Evolutionary conservation across 2,329 filamentous ascomycete genomes (phyloP), one percentile per base, ranked within the genome.

Genomic region (Aspergillus sclerotialis): DNA sequence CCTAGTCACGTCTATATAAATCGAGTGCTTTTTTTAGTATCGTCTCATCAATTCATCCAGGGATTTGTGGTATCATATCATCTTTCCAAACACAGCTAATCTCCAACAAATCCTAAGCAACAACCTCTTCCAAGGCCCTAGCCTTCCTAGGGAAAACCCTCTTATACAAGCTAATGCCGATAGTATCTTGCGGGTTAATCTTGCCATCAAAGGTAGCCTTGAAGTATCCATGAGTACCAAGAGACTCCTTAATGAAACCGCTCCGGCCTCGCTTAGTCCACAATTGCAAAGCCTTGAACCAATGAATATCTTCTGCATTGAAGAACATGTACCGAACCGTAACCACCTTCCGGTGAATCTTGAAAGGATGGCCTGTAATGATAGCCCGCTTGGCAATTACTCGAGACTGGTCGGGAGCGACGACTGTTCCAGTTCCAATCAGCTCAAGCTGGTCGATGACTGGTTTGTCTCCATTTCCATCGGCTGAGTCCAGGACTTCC

Each of bases 321-420:
- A 98, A 98, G 75, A 98, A 98, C 93, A 98, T 98, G 75, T 98
- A 98, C 18, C 92, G 82, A 30, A 98, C 82, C 1, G 93, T 98
- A 39, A 98, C 92, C 15, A 98, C 73, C 64, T 84, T 88, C 75
- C 94, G 95, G 77, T 98, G 87, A 60, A 98, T 98, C 69, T 98
- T 94, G 74, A 87, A 95, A 0, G 93, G 92, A 58, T 98, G 90
- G 11, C 92, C 93, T 0, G 92, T 94, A 37, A 98, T 73, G 45
- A 96, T 85, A 49, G 94, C 80, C 33, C 92, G 82, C 68, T 98
- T 98, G 51, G 90, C 89, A 40, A 98, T 79, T 36, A 98, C 82
- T 25, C 92, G 82, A 30, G 65, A 53, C 57, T 78, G 56, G 63
- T 89, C 61, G 58, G 88, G 85, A 0, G 88, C 80, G 11, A 95